These are phyloP conservation scores for Carex kokanica DNA, from an alignment of 176 grass and related monocot species.

Conservation along the genomic window DNA sequence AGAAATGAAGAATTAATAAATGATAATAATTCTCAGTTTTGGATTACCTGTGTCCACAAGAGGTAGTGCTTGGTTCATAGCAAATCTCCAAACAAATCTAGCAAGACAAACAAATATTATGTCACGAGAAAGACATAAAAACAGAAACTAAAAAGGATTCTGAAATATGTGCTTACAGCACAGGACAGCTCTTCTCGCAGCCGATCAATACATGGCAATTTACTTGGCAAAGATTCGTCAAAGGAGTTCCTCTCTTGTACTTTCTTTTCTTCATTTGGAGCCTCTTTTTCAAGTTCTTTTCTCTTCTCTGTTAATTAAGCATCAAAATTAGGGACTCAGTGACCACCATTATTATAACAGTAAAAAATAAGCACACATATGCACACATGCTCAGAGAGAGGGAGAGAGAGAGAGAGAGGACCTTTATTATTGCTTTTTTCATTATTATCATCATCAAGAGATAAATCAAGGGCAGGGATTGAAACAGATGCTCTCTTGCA, in stretches of 20 bases:
- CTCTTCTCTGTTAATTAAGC: slow-evolving; percentile 23
- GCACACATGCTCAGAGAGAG: background rate
- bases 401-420: background rate
- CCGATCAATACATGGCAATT: slow-evolving; percentile 63
- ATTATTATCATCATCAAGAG: slow-evolving; percentile 63
- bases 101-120: slow-evolving; percentile 15
- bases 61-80: slow-evolving; percentile 72
- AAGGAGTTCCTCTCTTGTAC: slow-evolving; percentile 16
- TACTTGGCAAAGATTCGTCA: slow-evolving; percentile 15
- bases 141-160: background rate
- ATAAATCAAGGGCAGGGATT: slow-evolving; percentile 52
- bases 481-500: slow-evolving; percentile 32
- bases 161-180: slow-evolving; percentile 44
- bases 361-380: background rate
- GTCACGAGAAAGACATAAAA: background rate
- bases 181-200: slow-evolving; percentile 91
- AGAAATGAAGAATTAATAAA: background rate
- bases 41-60: slow-evolving; percentile 71
- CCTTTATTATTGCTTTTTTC: background rate
- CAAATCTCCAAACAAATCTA: slow-evolving; percentile 96
- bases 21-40: background rate
- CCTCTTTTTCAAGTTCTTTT: slow-evolving; percentile 17
- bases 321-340: background rate
- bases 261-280: slow-evolving; percentile 17
- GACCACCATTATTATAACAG: background rate